Evolutionary conservation across 352 stramenopile species (phyloP), one percentile per base, ranked within the genome.

Genomic region (Nothophytophthora sp.): DNA sequence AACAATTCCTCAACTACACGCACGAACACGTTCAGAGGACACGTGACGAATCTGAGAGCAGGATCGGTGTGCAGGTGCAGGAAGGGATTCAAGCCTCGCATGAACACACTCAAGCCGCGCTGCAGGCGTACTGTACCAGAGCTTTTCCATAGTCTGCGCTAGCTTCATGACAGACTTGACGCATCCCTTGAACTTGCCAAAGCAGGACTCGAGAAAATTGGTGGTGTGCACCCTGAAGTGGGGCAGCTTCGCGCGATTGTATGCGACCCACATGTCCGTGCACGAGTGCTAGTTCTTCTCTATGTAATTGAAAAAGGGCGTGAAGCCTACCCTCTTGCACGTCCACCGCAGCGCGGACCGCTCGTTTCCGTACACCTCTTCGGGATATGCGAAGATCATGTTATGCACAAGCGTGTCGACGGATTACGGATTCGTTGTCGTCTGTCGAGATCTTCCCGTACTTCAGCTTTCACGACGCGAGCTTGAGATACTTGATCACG

Each of bases 191-290:
- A 70, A 50, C 27, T 63, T 56, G 0, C 60, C 65, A 29, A 75
- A 70, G 15, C 35, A 65, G 11, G 5, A 55, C 27, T 75, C 60
- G 1, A 70, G 37, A 3, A 33, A 37, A 19, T 75, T 75, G 55
- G 70, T 68, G 1, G 60, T 70, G 38, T 67, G 48, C 2, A 60
- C 59, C 5, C 16, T 18, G 20, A 67, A 64, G 15, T 67, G 50
- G 0, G 55, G 36, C 0, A 71, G 36, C 6, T 60, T 50, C 0
- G 38, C 13, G 5, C 60, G 60, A 1, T 30, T 10, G 16, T 48
- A 38, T 10, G 60, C 18, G 0, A 68, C 55, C 56, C 60, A 79
- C 35, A 51, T 44, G 6, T 67, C 60, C 15, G 50, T 16, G n/a
- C 45, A 47, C 0, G 29, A 6, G 37, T 64, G 10, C 62, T 57